Conservation (phyloP, 208 protist genomes). For the Leishmania mexicana region DNA sequence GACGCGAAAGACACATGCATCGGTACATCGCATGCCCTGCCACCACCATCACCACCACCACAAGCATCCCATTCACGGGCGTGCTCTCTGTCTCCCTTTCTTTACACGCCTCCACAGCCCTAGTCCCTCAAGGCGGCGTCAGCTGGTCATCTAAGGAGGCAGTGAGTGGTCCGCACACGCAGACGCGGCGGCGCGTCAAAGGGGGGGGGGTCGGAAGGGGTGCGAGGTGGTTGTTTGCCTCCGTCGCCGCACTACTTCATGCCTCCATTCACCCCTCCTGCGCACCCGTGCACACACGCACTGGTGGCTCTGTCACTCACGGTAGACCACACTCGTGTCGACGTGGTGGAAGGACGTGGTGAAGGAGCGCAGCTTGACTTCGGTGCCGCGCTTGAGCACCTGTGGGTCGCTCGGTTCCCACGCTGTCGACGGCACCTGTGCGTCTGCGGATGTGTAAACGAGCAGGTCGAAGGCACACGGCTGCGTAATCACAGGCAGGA, state of each 20-base stretch:
- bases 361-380: constrained; percentile 96
- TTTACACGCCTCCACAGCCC: neutral
- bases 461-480: constrained; percentile 93
- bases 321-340: constrained; percentile 88
- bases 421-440: constrained; percentile 69
- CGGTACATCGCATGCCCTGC: neutral
- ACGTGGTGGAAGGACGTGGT: constrained; percentile 93
- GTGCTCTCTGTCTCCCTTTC: neutral
- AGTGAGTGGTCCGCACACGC: neutral
- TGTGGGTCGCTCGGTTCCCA: constrained; percentile 97
- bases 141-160: neutral
- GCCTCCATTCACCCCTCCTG: neutral
- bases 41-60: neutral
- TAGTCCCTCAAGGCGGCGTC: neutral
- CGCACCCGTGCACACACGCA: neutral
- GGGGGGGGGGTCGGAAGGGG: neutral
- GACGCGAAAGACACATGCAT: neutral
- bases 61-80: neutral
- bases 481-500: constrained; percentile 93
- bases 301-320: constrained; percentile 29
- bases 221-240: neutral
- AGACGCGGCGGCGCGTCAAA: neutral
- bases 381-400: constrained; percentile 90
- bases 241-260: neutral
- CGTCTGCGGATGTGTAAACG: constrained; percentile 91